Evolutionary conservation across 164 flowering plant genomes (phyloP).

Genomic region (Aristolochia californica): DNA sequence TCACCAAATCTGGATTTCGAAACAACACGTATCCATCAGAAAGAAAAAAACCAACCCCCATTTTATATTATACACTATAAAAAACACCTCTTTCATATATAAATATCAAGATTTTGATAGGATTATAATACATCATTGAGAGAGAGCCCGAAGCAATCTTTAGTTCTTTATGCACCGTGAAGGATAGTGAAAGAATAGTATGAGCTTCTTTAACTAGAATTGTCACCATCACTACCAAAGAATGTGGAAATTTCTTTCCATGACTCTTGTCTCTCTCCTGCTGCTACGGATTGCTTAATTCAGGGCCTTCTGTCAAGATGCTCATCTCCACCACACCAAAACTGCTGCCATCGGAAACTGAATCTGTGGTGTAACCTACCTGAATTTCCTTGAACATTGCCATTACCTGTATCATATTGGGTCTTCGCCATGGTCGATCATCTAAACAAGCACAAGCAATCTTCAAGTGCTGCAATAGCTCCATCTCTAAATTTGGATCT

Average conservation of each 20-base stretch:
- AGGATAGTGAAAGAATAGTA: conserved; percentile 21
- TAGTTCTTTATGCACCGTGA: conserved; percentile 1
- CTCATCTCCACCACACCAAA: conserved; percentile 45
- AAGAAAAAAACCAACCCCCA: background rate
- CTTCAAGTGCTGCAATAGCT: conserved; percentile 71
- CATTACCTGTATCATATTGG: conserved; percentile 94
- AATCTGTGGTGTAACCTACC: conserved; percentile 52
- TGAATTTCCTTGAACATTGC: conserved; percentile 92
- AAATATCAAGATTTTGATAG: conserved; percentile 19
- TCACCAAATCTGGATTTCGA: background rate
- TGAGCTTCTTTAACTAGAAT: conserved; percentile 7
- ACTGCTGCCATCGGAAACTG: conserved; percentile 36
- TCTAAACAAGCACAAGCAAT: conserved; percentile 86
- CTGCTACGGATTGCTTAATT: conserved; percentile 26
- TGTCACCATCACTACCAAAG: conserved; percentile 15
- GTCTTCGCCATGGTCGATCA: conserved; percentile 68
- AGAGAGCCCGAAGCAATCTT: conserved; percentile 9
- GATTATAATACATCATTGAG: conserved; percentile 37
- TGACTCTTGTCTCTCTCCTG: conserved; percentile 2
- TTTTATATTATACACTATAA: conserved; percentile 14
- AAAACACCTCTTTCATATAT: conserved; percentile 23
- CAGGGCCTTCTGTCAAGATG: conserved; percentile 68
- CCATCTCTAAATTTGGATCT: conserved; percentile 64
- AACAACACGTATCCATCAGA: too few relatives aligned
- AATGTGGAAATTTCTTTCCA: conserved; percentile 7